Evolutionary conservation across 202 grass and related monocot genomes (phyloP).

Genomic region (Saccharum hybrid): DNA sequence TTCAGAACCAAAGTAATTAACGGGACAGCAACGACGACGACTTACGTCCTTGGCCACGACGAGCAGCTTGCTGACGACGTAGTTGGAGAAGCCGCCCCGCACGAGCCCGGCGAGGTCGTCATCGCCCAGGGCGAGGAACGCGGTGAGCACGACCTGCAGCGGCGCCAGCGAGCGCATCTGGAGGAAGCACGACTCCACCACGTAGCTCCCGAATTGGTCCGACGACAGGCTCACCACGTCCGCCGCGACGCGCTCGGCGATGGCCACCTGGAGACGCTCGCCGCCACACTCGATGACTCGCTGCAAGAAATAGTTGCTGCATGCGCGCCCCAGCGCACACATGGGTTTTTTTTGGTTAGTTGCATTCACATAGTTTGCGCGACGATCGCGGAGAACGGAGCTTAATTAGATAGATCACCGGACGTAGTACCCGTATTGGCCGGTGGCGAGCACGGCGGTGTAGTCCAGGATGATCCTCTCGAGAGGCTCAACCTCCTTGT

Average conservation of each 20-base stretch:
- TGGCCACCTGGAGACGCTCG: not conserved
- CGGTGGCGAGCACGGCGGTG: not conserved
- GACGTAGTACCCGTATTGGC: not conserved
- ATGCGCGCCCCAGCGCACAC: not conserved
- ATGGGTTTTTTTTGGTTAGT: not conserved
- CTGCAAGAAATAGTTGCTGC: conserved; percentile 58
- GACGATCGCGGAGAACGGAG: not conserved
- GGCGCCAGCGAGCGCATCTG: not conserved
- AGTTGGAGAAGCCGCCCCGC: conserved; percentile 35
- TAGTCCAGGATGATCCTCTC: not conserved
- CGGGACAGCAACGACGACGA: not conserved
- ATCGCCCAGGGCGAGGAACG: not conserved
- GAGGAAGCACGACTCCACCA: conserved; percentile 50
- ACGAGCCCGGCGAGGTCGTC: conserved; percentile 35
- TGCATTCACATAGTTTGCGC: not conserved
- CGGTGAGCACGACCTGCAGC: conserved; percentile 13
- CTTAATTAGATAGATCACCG: not conserved
- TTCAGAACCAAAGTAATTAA: not conserved
- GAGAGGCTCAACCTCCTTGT: not conserved
- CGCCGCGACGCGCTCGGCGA: conserved; percentile 27
- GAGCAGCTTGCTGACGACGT: conserved; percentile 48
- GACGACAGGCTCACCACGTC: conserved; percentile 10
- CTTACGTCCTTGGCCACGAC: conserved; percentile 10
- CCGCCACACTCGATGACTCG: conserved; percentile 10
- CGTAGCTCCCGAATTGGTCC: conserved; percentile 47